Conservation (phyloP, 192 early-diverging fungal genomes). For the Coemansia sp. region DNA sequence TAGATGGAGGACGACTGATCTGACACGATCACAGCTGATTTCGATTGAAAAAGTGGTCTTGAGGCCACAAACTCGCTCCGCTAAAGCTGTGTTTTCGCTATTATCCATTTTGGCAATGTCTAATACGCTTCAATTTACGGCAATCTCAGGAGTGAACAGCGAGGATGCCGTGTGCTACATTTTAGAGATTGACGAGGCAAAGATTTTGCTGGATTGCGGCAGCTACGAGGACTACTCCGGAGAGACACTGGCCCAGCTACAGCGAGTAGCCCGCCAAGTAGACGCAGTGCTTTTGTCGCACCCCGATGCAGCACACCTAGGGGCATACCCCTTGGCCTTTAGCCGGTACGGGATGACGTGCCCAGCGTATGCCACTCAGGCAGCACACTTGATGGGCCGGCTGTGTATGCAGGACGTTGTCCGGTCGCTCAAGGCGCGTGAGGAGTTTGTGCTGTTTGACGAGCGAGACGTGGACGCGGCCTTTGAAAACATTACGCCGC, state of each 20-base stretch:
- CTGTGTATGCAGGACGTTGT: constrained; percentile 80
- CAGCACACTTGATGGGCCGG: constrained; percentile 87
- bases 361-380: constrained; percentile 86
- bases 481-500: constrained; percentile 74
- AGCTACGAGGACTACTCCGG: constrained; percentile 77
- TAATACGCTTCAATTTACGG: constrained; percentile 74
- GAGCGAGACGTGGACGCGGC: constrained; percentile 79
- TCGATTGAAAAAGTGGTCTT: too few species aligned
- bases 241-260: constrained; percentile 63
- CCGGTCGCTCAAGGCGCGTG: constrained; percentile 62
- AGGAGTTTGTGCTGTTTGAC: constrained; percentile 74
- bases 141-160: constrained; percentile 80
- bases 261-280: constrained; percentile 80
- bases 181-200: constrained; percentile 90
- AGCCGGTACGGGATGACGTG: constrained; percentile 78
- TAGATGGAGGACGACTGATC: too few species aligned
- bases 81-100: too few species aligned
- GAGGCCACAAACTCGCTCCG: too few species aligned
- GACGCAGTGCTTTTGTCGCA: constrained; percentile 91
- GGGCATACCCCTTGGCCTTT: constrained; percentile 79
- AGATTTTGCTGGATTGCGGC: constrained; percentile 93
- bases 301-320: constrained; percentile 82
- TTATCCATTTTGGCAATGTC: constrained; percentile 20
- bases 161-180: constrained; percentile 88
- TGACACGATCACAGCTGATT: too few species aligned